Conservation (phyloP, 2,329 filamentous ascomycete species). For the Nannizziopsis barbatae region DNA sequence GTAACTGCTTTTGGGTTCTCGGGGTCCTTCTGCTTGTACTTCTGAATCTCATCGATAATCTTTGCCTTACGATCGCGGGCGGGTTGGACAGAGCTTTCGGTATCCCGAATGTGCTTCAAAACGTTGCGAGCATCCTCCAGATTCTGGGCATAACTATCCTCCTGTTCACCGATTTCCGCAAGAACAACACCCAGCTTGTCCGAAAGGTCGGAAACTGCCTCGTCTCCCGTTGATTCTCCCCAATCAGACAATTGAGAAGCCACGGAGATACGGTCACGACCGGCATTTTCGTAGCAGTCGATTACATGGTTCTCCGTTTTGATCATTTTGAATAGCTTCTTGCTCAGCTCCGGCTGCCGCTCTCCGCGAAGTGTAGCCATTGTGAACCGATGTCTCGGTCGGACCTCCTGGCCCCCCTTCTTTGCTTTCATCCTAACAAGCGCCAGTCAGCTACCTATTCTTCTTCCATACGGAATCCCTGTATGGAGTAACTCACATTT, state of each 20-base stretch:
- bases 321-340: conserved; percentile 81
- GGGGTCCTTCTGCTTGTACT: conserved; percentile 84
- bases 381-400: conserved; percentile 59
- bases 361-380: conserved; percentile 77
- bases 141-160: conserved; percentile 74
- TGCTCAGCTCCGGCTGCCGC: conserved; percentile 76
- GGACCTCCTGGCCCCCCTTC: conserved; percentile 26
- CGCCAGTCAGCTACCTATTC: not conserved
- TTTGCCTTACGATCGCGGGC: conserved; percentile 77
- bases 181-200: conserved; percentile 93
- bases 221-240: conserved; percentile 85
- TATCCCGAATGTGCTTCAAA: conserved; percentile 89
- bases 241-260: conserved; percentile 89
- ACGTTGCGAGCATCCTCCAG: conserved; percentile 73
- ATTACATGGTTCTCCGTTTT: conserved; percentile 91
- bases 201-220: conserved; percentile 74
- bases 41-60: conserved; percentile 84
- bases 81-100: conserved; percentile 88
- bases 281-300: conserved; percentile 69
- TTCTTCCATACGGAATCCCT: not conserved
- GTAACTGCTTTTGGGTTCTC: conserved; percentile 68
- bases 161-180: conserved; percentile 86
- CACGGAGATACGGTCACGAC: conserved; percentile 70
- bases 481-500: not conserved
- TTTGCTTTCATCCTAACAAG: conserved; percentile 28